A percentile compares a stretch with the other conserved stretches of the same genome.
phyloP scores from a whole-genome alignment of 1,139 yeast species.

The Meyerozyma guilliermondii region DNA sequence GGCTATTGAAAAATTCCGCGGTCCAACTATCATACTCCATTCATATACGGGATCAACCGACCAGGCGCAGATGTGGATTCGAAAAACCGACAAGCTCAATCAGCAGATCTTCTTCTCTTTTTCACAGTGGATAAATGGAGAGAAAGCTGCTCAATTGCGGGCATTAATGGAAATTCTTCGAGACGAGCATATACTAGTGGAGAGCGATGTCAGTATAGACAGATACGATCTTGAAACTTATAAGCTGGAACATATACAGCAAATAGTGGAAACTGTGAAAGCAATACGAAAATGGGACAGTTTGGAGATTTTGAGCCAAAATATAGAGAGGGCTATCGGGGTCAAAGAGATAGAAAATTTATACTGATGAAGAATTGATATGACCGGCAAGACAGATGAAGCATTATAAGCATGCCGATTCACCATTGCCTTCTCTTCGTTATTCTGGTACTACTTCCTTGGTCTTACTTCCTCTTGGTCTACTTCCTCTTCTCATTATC shows the following conservation, averaged over 20 bases:
- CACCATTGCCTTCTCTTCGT: too few relatives aligned
- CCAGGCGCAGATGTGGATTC: constrained; percentile 52
- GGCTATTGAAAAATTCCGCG: constrained; percentile 20
- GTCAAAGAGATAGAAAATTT: too few relatives aligned
- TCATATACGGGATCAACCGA: constrained; percentile 84
- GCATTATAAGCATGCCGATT: too few relatives aligned
- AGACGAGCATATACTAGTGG: constrained; percentile 26
- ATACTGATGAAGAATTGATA: too few relatives aligned
- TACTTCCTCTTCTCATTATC: background rate
- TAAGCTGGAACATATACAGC: background rate
- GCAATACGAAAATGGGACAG: background rate
- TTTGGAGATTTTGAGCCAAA: background rate
- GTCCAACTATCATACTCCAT: constrained; percentile 56
- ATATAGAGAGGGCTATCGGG: background rate
- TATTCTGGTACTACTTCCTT: too few relatives aligned
- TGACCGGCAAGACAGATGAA: too few relatives aligned
- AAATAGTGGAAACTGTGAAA: background rate
- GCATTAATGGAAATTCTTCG: constrained; percentile 19
- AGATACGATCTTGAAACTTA: background rate
- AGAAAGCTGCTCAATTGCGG: constrained; percentile 18
- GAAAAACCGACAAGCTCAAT: constrained; percentile 16
- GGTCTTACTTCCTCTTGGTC: too few relatives aligned
- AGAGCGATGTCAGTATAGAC: constrained; percentile 36
- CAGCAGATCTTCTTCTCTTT: constrained; percentile 47
- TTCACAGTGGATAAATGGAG: constrained; percentile 56